Evolutionary conservation across 768 basidiomycete genomes (phyloP), one percentile per base, ranked within the genome.

Genomic region (Hirschioporus abietinus): DNA sequence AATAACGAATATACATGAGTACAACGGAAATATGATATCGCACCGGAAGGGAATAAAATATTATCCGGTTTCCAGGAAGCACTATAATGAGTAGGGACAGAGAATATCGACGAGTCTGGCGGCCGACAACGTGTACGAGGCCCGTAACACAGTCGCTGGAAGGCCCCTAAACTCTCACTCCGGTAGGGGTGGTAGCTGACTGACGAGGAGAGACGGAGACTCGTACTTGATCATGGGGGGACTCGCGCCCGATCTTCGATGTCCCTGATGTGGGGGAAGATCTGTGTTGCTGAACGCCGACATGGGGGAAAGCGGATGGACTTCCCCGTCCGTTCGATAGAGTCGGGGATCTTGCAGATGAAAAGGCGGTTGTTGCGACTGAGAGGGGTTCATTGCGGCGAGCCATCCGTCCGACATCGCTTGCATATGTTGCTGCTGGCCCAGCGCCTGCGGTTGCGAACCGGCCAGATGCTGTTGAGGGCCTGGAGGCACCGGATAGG

Each of bases 121-220:
- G 42, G 42, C 42, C 42, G 3, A 20, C 42, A 10, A 52, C 42
- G 30, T 30, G 30, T 30, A 30, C 30, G 42, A 52, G 42, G 42
- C 42, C 15, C 42, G 42, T 52, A 52, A 5, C 12, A 52, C 42
- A 52, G 20, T 52, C 42, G 42, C 42, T 52, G 20, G 42, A 12
- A 15, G 42, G 42, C 12, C 20, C 42, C 42, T 35, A 81, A 7
- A 78, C 82, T 69, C 79, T 83, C 82, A 84, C 81, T 80, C 82
- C 82, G 78, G 81, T 72, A 70, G 78, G 76, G 79, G 79, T 72
- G 77, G 82, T 34, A 78, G 83, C 63, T 80, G 60, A 61, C 60
- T 82, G 81, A 68, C 72, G 63, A 66, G 82, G 72, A 77, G 78
- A 67, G 72, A 78, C 80, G 73, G 80, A 65, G 72, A 79, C 75